phyloP scores from a whole-genome alignment of 345 rosid species.

The Cardiospermum halicacabum region DNA sequence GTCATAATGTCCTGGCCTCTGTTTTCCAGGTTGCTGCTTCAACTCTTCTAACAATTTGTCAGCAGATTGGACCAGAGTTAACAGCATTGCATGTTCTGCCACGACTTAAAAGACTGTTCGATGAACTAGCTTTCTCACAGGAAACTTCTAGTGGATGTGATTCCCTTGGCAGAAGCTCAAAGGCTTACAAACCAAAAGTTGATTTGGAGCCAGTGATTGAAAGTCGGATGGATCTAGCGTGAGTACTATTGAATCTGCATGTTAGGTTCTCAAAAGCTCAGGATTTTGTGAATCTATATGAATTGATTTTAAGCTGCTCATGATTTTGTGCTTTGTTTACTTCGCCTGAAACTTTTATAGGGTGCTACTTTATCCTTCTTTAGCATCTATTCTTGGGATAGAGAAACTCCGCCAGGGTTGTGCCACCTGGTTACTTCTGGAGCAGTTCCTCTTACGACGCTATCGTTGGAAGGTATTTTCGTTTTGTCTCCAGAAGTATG shows the following conservation, averaged over 20 bases:
- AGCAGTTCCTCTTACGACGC: constrained; percentile 75
- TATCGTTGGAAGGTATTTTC: constrained; percentile 86
- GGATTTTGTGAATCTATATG: constrained; percentile 14
- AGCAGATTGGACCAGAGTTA: constrained; percentile 88
- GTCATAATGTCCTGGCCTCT: constrained; percentile 8
- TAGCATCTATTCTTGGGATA: constrained; percentile 88
- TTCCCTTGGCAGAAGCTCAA: constrained; percentile 43
- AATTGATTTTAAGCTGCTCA: not conserved
- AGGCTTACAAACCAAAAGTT: constrained; percentile 35
- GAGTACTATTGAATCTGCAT: constrained; percentile 37
- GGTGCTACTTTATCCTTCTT: constrained; percentile 86
- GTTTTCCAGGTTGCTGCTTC: constrained; percentile 70
- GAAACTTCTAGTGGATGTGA: constrained; percentile 41
- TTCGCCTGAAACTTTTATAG: constrained; percentile 33
- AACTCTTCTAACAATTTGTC: constrained; percentile 66
- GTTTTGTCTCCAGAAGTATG: constrained; percentile 10
- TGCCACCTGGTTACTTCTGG: constrained; percentile 95
- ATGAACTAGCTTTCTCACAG: constrained; percentile 94
- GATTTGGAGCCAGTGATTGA: constrained; percentile 58
- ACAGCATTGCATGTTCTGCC: constrained; percentile 85
- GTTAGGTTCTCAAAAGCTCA: constrained; percentile 8
- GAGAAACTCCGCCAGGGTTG: constrained; percentile 91
- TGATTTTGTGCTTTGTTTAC: not conserved
- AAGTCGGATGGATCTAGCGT: constrained; percentile 94
- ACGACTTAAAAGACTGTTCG: constrained; percentile 80